Base-by-base conservation (phyloP, 768 basidiomycete species). In the Rhizopogon vesiculosus region DNA sequence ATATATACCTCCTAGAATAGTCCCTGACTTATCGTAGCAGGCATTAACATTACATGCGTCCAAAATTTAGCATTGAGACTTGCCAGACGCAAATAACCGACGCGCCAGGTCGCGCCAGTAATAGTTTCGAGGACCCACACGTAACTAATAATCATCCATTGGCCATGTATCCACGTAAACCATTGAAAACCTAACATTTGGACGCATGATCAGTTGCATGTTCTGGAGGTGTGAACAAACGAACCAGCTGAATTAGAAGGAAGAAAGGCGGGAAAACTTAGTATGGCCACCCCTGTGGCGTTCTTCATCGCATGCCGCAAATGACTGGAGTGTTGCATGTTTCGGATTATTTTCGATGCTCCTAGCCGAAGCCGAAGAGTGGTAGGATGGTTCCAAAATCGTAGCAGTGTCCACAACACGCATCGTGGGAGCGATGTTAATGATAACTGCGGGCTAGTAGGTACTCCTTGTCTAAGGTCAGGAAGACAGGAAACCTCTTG, bases 121-220 rank as follows among this genome's bases (percentile, higher is more conserved):
- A 76, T 81, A 7, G 78, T 78, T 60, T 79, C 78, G 33, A 80
- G 66, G 5, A 81, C 78, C 77, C 78, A 80, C 1, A 80, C 65
- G 61, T 78, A 78, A 28, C 74, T 77, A 56, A 79, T 75, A 8
- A 76, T 66, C 74, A 79, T 76, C 79, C 79, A 80, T 54, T 79
- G 79, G 15, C 76, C 77, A 45, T 72, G 74, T 28, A 64, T 66
- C 12, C 42, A 53, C 12, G 51, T 52, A 59, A 74, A 81, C 76
- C 77, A 79, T 31, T 58, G 50, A 35, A 64, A 64, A 22, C 67
- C 76, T 80, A 46, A 1, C 13, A 48, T 52, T 25, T 29, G 57
- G 39, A 35, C 16, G n/a, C 18, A 53, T 35, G 35, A n/a, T 19
- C 16, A 19, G 33, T 13, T 16, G 28, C 9, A 39, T n/a, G 35